Conservation (phyloP, 306 rosid genomes). For the Fragaria ananassa region DNA sequence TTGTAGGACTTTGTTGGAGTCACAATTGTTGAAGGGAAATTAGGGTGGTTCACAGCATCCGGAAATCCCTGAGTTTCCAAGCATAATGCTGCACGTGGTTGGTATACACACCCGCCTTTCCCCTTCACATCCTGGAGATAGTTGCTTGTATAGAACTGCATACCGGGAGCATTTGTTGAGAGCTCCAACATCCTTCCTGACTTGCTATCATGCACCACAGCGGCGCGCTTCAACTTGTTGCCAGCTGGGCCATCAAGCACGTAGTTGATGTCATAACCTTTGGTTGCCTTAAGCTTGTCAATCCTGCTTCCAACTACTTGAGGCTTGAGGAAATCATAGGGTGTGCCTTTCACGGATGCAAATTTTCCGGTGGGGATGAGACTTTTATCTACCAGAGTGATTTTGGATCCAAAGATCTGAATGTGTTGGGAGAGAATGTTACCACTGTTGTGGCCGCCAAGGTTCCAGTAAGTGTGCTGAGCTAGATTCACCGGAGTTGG, state of each 20-base stretch:
- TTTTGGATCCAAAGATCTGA: constrained; percentile 63
- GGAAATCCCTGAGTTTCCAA: constrained; percentile 77
- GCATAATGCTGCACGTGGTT: constrained; percentile 49
- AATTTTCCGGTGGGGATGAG: constrained; percentile 80
- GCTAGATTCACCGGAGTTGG: constrained; percentile 81
- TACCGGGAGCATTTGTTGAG: constrained; percentile 64
- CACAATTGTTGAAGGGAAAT: constrained; percentile 76
- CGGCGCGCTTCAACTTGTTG: constrained; percentile 38
- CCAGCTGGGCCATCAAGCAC: constrained; percentile 45
- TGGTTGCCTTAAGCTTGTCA: constrained; percentile 27
- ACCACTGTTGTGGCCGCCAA: constrained; percentile 76
- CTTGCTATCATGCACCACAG: constrained; percentile 50
- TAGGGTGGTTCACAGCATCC: constrained; percentile 65
- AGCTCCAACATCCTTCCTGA: constrained; percentile 64
- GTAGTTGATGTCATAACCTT: constrained; percentile 79
- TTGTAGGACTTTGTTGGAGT: constrained; percentile 50
- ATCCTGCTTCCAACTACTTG: constrained; percentile 56
- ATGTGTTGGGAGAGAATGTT: constrained; percentile 52
- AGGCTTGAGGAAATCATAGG: constrained; percentile 75
- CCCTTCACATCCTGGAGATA: constrained; percentile 56
- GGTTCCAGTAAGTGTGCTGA: constrained; percentile 81
- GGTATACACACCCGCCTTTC: constrained; percentile 58
- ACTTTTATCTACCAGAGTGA: constrained; percentile 50
- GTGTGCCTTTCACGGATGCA: constrained; percentile 53
- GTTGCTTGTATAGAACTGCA: constrained; percentile 75